Percentiles rank a stretch among this genome's conserved stretches.
Evolutionary conservation across 129 eudicot genomes (phyloP).

Genomic region (Deinandra increscens): DNA sequence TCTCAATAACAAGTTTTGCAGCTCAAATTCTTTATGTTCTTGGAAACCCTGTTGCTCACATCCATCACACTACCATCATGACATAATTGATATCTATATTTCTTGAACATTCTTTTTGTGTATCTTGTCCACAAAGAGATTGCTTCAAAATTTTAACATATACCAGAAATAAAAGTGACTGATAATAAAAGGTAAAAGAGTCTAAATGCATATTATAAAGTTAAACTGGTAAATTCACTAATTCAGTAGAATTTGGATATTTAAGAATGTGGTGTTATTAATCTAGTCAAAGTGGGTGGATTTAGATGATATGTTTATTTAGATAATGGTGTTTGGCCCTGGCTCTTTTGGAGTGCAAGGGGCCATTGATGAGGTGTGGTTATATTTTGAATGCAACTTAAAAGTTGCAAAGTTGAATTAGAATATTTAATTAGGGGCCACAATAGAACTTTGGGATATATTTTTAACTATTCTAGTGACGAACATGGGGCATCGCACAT

Average conservation of each 20-base stretch:
- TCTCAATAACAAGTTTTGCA: slow-evolving; percentile 12
- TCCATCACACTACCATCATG: slow-evolving; percentile 43
- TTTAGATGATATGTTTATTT: slow-evolving; percentile 22
- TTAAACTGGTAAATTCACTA: not conserved
- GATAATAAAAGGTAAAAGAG: not conserved
- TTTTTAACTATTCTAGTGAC: too few relatives aligned
- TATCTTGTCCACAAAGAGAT: too few relatives aligned
- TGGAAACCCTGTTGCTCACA: slow-evolving; percentile 29
- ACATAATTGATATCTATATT: slow-evolving; percentile 52
- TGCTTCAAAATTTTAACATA: not conserved
- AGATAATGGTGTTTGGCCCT: slow-evolving; percentile 25
- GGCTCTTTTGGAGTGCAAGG: slow-evolving; percentile 35
- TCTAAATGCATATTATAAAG: not conserved
- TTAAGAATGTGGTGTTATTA: not conserved
- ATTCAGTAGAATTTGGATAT: not conserved
- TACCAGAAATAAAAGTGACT: not conserved
- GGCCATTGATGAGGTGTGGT: slow-evolving; percentile 19
- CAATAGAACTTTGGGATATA: too few relatives aligned
- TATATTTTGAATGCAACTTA: slow-evolving; percentile 14
- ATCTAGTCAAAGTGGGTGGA: slow-evolving; percentile 16
- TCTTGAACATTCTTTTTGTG: slow-evolving; percentile 35
- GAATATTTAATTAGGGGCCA: too few relatives aligned
- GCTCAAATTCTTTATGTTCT: slow-evolving; percentile 50
- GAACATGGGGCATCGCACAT: too few relatives aligned
- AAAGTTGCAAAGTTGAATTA: slow-evolving; percentile 12